phyloP scores from a whole-genome alignment of 495 filamentous ascomycete genomes.

The Cladorrhinum samala region DNA sequence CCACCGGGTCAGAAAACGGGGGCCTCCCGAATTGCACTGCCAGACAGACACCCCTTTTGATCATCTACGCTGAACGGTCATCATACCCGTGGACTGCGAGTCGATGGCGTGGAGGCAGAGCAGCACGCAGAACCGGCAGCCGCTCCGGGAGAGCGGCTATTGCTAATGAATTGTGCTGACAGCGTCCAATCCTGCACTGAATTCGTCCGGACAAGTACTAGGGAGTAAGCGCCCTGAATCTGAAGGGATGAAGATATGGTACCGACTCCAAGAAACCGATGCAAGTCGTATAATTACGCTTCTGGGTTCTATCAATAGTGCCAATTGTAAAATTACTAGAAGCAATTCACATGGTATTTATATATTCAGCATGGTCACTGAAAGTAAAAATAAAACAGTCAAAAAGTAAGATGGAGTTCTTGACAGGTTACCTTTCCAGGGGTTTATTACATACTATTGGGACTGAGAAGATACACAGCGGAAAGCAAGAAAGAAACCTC shows the following conservation, averaged over 20 bases:
- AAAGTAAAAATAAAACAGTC: too few relatives aligned
- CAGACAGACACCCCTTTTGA: too few relatives aligned
- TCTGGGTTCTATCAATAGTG: slow-evolving; percentile 5
- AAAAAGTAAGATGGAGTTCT: too few relatives aligned
- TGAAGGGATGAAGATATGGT: neutral
- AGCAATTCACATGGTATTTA: neutral
- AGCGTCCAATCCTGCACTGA: neutral
- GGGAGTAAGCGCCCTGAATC: slow-evolving; percentile 5
- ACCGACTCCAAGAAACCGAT: neutral
- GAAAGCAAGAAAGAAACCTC: neutral
- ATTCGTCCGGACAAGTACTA: neutral
- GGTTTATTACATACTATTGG: too few relatives aligned
- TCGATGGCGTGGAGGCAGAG: neutral
- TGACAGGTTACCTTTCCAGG: too few relatives aligned
- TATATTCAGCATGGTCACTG: too few relatives aligned
- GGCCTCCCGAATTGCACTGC: neutral
- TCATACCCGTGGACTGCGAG: too few relatives aligned
- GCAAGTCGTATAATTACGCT: neutral
- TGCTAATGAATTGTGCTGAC: neutral
- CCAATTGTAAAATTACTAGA: neutral
- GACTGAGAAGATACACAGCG: too few relatives aligned
- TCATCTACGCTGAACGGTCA: too few relatives aligned
- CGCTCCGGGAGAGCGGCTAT: slow-evolving; percentile 11
- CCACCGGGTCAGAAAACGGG: neutral
- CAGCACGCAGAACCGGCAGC: neutral